Conservation (phyloP, 345 rosid genomes). For the Abelmoschus esculentus region DNA sequence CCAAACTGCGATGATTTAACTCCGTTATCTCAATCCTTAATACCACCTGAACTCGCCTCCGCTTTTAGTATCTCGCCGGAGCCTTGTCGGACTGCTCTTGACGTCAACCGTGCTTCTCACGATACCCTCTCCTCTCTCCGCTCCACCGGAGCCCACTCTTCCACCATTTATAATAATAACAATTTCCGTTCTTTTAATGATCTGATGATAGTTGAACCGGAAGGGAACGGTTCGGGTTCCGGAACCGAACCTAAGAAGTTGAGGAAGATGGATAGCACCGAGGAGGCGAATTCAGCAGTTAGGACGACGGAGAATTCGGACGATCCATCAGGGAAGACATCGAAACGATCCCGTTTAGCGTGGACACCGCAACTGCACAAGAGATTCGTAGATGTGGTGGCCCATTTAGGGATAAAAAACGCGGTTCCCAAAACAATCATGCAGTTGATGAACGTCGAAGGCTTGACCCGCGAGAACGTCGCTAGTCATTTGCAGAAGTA, state of each 20-base stretch:
- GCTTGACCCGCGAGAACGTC: slow-evolving; percentile 87
- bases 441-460: slow-evolving; percentile 99
- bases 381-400: slow-evolving; percentile 92
- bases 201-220: slow-evolving; percentile 35
- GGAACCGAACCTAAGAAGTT: slow-evolving; percentile 56
- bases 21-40: slow-evolving; percentile 57
- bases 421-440: slow-evolving; percentile 98
- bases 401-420: slow-evolving; percentile 77
- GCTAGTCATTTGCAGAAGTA: slow-evolving; percentile 95
- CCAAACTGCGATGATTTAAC: slow-evolving; percentile 65
- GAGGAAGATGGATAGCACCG: slow-evolving; percentile 44
- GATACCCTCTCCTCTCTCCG: slow-evolving; percentile 53
- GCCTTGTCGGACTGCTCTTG: slow-evolving; percentile 40
- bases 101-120: slow-evolving; percentile 70
- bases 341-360: slow-evolving; percentile 74
- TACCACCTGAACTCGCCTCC: slow-evolving; percentile 69
- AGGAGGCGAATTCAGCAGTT: slow-evolving; percentile 74
- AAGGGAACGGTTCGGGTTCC: slow-evolving; percentile 36
- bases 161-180: slow-evolving; percentile 19
- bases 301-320: slow-evolving; percentile 43
- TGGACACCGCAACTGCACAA: slow-evolving; percentile 99
- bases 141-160: slow-evolving; percentile 25
- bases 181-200: slow-evolving; percentile 32
- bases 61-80: slow-evolving; percentile 78
- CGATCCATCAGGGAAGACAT: slow-evolving; percentile 53